phyloP scores from a whole-genome alignment of 257 asterid species.

The Datura wrightii region DNA sequence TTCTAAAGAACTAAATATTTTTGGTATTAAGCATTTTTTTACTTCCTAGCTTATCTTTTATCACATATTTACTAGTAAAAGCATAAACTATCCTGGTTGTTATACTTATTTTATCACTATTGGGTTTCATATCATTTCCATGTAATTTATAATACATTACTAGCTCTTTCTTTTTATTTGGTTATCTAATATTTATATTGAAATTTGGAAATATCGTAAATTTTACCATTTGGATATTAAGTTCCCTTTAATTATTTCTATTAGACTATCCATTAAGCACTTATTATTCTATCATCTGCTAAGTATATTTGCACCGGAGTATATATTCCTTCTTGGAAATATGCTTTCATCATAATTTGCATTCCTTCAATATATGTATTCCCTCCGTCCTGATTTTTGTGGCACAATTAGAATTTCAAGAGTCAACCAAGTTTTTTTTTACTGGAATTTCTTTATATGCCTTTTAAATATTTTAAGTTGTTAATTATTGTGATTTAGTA shows the following conservation, averaged over 20 bases:
- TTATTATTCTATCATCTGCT: neutral
- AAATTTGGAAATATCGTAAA: neutral
- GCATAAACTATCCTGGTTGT: neutral
- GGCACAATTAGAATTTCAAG: no score
- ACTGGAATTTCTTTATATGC: no score
- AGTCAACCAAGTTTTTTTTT: no score
- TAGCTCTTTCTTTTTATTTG: neutral
- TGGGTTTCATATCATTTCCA: neutral
- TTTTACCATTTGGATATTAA: neutral
- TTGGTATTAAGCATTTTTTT: neutral
- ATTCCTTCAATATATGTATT: neutral
- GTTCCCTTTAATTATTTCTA: neutral
- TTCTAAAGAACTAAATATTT: neutral
- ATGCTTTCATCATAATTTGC: neutral
- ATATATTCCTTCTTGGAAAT: neutral
- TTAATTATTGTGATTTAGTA: no score
- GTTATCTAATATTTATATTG: neutral
- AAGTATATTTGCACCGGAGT: no score
- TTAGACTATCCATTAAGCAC: neutral
- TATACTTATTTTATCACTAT: neutral
- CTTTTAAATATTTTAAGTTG: no score
- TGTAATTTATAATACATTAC: neutral
- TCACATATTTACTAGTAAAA: neutral
- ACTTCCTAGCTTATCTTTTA: neutral
- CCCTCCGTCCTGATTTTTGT: no score